Conservation (phyloP, 75 land plant genomes). For the Selaginella tamariscina region DNA sequence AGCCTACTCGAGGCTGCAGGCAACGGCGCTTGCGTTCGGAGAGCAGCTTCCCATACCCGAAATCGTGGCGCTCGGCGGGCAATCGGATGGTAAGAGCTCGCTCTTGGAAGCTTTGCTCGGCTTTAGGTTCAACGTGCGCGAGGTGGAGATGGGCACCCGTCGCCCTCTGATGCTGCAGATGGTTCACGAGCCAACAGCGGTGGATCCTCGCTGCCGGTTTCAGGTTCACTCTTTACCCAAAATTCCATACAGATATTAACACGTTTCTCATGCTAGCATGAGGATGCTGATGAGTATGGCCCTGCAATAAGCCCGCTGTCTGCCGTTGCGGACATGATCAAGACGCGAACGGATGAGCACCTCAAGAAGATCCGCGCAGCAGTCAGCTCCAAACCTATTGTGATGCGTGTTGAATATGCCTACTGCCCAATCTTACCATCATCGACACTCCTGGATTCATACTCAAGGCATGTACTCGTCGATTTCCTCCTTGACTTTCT, state of each 20-base stretch:
- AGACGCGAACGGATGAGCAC: constrained; percentile 56
- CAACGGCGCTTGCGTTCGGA: constrained; percentile 88
- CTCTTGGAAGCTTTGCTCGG: constrained; percentile 90
- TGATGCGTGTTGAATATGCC: constrained; percentile 96
- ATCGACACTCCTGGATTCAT: constrained; percentile 96
- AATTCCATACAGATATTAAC: background rate
- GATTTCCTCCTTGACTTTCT: background rate
- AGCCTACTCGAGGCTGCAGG: constrained; percentile 89
- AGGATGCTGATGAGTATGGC: constrained; percentile 90
- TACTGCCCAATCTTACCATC: constrained; percentile 88
- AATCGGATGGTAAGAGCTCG: constrained; percentile 95
- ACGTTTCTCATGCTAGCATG: constrained; percentile 40
- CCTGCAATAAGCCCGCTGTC: constrained; percentile 44
- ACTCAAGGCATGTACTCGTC: constrained; percentile 52
- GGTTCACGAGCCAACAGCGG: constrained; percentile 78
- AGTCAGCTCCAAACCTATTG: constrained; percentile 84
- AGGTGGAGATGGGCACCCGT: constrained; percentile 96
- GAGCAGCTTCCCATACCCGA: constrained; percentile 92
- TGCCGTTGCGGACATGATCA: constrained; percentile 72
- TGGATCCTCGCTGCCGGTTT: constrained; percentile 85
- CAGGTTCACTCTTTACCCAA: constrained; percentile 33
- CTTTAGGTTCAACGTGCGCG: constrained; percentile 82
- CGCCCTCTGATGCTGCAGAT: constrained; percentile 90
- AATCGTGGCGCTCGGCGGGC: constrained; percentile 89
- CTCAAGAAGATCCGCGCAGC: constrained; percentile 58